Percentiles rank a stretch among this genome's conserved stretches.
Evolutionary conservation across 2,329 filamentous ascomycete species (phyloP).

Genomic region (Mycosphaerella sp.): DNA sequence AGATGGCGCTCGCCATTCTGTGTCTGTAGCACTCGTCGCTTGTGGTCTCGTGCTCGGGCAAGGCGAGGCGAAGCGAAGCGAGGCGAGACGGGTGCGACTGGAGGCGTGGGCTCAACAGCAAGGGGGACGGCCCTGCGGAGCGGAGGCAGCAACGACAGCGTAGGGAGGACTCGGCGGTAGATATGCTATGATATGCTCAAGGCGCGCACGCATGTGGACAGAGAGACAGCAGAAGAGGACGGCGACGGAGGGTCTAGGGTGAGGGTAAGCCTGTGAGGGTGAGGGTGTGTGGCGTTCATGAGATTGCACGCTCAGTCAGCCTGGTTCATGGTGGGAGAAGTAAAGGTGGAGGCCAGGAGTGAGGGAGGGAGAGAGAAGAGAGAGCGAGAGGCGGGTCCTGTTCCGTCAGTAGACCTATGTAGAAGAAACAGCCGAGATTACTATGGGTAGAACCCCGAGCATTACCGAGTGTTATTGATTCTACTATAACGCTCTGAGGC

Average conservation of each 20-base stretch:
- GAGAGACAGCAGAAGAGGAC: background rate
- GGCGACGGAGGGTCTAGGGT: too few relatives aligned
- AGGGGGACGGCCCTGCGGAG: background rate
- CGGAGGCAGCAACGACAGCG: background rate
- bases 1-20: slow-evolving; percentile 66
- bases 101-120: background rate
- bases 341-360: too few relatives aligned
- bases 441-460: too few relatives aligned
- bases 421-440: too few relatives aligned
- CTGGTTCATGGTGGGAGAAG: background rate
- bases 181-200: background rate
- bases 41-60: slow-evolving; percentile 4
- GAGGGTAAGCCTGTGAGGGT: background rate
- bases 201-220: background rate
- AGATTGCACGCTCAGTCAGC: background rate
- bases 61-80: background rate
- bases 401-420: too few relatives aligned
- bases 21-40: background rate
- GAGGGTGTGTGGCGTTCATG: background rate
- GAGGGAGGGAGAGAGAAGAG: too few relatives aligned
- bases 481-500: too few relatives aligned
- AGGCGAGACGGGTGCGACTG: slow-evolving; percentile 5
- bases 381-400: too few relatives aligned
- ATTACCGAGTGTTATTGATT: too few relatives aligned
- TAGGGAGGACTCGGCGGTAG: background rate